Conservation (phyloP, 257 asterid species). For the Osmanthus fragrans region DNA sequence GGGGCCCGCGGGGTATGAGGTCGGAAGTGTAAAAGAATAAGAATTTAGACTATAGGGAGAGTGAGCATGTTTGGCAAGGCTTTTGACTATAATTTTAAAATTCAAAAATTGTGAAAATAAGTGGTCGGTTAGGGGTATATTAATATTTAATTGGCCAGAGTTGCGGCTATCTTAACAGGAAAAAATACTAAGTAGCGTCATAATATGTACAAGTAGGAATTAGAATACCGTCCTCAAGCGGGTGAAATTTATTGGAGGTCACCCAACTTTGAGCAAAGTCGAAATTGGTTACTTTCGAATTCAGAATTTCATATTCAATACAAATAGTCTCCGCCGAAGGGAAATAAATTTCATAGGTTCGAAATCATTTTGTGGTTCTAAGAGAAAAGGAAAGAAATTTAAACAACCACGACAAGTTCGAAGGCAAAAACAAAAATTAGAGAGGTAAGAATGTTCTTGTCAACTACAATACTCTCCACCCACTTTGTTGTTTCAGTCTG, state of each 20-base stretch:
- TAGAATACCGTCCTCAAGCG: constrained; percentile 26
- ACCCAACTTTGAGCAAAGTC: neutral
- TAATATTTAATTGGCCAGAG: neutral
- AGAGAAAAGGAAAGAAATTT: no score
- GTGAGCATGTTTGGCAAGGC: constrained; percentile 34
- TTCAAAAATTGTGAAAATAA: neutral
- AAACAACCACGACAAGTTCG: no score
- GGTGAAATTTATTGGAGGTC: neutral
- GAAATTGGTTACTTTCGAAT: no score
- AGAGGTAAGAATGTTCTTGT: no score
- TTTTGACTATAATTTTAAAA: constrained; percentile 24
- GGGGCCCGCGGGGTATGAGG: neutral
- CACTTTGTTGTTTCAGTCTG: no score
- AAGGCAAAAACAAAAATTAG: no score
- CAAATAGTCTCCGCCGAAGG: no score
- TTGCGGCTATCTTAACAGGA: constrained; percentile 27
- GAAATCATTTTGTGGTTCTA: no score
- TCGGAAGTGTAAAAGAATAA: neutral
- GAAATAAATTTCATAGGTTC: no score
- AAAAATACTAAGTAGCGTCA: neutral
- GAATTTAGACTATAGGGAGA: neutral
- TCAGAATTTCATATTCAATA: no score
- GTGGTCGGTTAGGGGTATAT: constrained; percentile 36
- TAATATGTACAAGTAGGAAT: neutral
- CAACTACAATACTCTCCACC: no score